phyloP scores from a whole-genome alignment of 2,329 filamentous ascomycete genomes.

The Colletotrichum sp. region DNA sequence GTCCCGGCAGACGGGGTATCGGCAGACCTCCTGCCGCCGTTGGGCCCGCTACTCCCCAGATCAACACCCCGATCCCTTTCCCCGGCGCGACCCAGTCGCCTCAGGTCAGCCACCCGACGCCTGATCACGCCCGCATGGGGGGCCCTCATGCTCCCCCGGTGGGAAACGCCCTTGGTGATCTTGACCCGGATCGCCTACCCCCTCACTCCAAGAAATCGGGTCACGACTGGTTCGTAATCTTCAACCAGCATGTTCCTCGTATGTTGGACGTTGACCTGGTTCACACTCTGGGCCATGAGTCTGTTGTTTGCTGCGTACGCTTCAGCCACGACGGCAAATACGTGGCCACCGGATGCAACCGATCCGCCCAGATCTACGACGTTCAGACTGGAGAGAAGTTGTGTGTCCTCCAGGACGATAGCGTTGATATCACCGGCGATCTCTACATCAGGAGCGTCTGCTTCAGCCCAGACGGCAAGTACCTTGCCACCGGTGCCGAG shows the following conservation, averaged over 20 bases:
- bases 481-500: constrained; percentile 93
- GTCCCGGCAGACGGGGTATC: constrained; percentile 76
- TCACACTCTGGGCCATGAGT: constrained; percentile 91
- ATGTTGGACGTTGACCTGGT: constrained; percentile 92
- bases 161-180: constrained; percentile 76
- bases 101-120: constrained; percentile 84
- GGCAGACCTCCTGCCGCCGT: constrained; percentile 66
- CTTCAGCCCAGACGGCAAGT: constrained; percentile 96
- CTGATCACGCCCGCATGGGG: constrained; percentile 64
- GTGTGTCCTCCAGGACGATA: constrained; percentile 88
- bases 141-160: constrained; percentile 47
- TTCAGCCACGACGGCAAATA: constrained; percentile 97
- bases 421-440: constrained; percentile 85
- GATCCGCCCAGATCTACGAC: constrained; percentile 99
- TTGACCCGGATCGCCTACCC: constrained; percentile 86
- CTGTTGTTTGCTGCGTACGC: constrained; percentile 96
- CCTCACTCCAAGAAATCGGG: constrained; percentile 88
- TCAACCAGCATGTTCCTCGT: constrained; percentile 90
- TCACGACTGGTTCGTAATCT: constrained; percentile 94
- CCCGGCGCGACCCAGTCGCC: constrained; percentile 83
- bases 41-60: constrained; percentile 87
- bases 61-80: constrained; percentile 87
- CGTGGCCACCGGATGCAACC: constrained; percentile 95
- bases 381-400: constrained; percentile 87
- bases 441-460: constrained; percentile 97